Base-by-base conservation (phyloP, 2,329 filamentous ascomycete genomes). In the Tolypocladium pustulatum region DNA sequence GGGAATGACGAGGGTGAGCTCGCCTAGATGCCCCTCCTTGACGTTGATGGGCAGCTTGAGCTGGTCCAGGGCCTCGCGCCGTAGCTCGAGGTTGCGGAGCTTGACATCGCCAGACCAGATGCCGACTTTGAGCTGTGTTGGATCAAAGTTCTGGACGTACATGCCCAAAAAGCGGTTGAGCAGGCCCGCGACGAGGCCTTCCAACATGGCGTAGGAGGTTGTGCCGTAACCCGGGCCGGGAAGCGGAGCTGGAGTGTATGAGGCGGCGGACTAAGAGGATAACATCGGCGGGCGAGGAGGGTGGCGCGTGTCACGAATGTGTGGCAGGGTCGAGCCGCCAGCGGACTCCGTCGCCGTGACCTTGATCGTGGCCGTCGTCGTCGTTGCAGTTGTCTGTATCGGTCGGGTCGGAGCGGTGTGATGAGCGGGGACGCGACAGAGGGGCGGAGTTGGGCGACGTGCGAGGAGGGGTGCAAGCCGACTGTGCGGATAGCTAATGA, bases 71-170 rank as follows among this genome's bases (percentile, higher is more conserved):
- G 94, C 94, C 79, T 99, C 94, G 60, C 90, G 85, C 58, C 92
- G 90, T 54, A 99, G 82, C 77, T 99, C 90, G 60, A 99, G 86
- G 68, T 99, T 87, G 61, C 87, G 87, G 53, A 99, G 82, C 76
- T 96, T 96, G 68, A 99, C 94, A 78, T 99, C 94, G 67, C 95
- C 94, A 27, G 90, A 96, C 94, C 93, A 99, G 69, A 99, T 99
- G 63, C 95, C 94, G 63, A 99, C 92, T 72, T 99, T 99, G 65
- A 99, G 83, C 78, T 99, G 94, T 69, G 91, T 89, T 58, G 94
- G 91, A 75, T 99, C 94, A 73, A 99, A 99, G 76, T 99, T 97
- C 82, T 96, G 92, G 75, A 99, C 93, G 75, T 99, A 99, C 89
- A 97, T 96, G 82, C 94, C 95, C 84, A 99, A 78, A 77, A 99